Percentiles rank a stretch among this genome's conserved stretches.
phyloP scores from a whole-genome alignment of 768 basidiomycete species.

The Suillus tomentosus region DNA sequence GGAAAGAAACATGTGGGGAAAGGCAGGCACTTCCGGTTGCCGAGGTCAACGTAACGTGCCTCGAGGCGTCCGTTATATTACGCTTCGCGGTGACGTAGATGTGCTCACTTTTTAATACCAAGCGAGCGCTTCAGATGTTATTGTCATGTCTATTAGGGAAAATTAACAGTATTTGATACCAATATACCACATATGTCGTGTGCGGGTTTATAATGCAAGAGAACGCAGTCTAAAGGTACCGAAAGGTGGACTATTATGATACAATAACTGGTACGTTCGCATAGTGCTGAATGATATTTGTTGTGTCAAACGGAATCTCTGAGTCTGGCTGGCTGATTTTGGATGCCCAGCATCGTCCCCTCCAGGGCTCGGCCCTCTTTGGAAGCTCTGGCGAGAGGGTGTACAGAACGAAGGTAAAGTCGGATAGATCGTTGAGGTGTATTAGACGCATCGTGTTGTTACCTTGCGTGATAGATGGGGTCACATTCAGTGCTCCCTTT shows the following conservation, averaged over 20 bases:
- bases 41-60: not conserved
- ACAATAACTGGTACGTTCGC: constrained; percentile 5
- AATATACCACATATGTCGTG: not conserved
- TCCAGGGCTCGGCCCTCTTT: constrained; percentile 22
- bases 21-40: not conserved
- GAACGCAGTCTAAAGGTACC: not conserved
- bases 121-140: not conserved
- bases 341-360: constrained; percentile 25
- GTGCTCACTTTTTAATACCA: not conserved
- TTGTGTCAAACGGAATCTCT: not conserved
- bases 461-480: constrained; percentile 43
- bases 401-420: constrained; percentile 47
- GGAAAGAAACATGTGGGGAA: constrained; percentile 3
- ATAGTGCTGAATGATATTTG: not conserved
- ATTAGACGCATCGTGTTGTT: constrained; percentile 52
- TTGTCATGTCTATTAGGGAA: not conserved
- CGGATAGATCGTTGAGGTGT: constrained; percentile 45
- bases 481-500: constrained; percentile 41
- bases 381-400: constrained; percentile 32
- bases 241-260: constrained; percentile 7
- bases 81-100: not conserved
- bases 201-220: not conserved
- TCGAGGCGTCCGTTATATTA: not conserved
- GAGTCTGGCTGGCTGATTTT: constrained; percentile 11
- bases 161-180: not conserved